These are phyloP conservation scores for Hyphodiscus sp. DNA, from an alignment of 2,329 filamentous ascomycete genomes.

Conservation along the genomic window DNA sequence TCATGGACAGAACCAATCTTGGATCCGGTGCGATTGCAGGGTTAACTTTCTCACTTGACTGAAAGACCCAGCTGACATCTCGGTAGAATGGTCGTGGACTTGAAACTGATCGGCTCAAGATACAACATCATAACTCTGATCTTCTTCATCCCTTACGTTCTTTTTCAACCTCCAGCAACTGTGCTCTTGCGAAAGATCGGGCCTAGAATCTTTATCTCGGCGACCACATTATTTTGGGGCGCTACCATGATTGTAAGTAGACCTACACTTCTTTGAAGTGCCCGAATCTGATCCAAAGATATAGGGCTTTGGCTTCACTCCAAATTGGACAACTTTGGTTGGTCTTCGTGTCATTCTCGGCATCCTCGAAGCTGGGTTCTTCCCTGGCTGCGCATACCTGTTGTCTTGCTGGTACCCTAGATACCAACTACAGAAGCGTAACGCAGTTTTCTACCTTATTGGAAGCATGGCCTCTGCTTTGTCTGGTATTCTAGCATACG, in stretches of 20 bases:
- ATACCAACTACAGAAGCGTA: slow-evolving; percentile 66
- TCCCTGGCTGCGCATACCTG: slow-evolving; percentile 36
- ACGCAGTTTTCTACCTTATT: slow-evolving; percentile 62
- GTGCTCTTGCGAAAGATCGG: slow-evolving; percentile 61
- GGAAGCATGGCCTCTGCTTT: slow-evolving; percentile 61
- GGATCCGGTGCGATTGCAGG: slow-evolving; percentile 64
- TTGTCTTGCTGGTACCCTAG: slow-evolving; percentile 36
- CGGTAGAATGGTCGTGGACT: not conserved
- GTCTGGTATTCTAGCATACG: slow-evolving; percentile 63
- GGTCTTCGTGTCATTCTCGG: slow-evolving; percentile 25
- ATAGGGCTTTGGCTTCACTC: slow-evolving; percentile 31
- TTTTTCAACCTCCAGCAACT: slow-evolving; percentile 66
- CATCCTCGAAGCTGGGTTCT: slow-evolving; percentile 27
- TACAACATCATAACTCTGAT: slow-evolving; percentile 46
- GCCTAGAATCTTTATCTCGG: slow-evolving; percentile 47
- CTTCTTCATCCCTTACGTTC: slow-evolving; percentile 66
- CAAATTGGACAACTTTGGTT: slow-evolving; percentile 22
- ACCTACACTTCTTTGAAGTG: no score
- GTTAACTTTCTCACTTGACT: not conserved
- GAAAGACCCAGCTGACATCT: not conserved
- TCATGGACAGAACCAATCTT: slow-evolving; percentile 75
- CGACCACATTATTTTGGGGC: slow-evolving; percentile 39
- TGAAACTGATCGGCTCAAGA: not conserved
- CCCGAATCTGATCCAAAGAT: no score
- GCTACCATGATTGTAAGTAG: slow-evolving; percentile 32